phyloP scores from a whole-genome alignment of 1,284 basidiomycete species.

The Boletus mariae region DNA sequence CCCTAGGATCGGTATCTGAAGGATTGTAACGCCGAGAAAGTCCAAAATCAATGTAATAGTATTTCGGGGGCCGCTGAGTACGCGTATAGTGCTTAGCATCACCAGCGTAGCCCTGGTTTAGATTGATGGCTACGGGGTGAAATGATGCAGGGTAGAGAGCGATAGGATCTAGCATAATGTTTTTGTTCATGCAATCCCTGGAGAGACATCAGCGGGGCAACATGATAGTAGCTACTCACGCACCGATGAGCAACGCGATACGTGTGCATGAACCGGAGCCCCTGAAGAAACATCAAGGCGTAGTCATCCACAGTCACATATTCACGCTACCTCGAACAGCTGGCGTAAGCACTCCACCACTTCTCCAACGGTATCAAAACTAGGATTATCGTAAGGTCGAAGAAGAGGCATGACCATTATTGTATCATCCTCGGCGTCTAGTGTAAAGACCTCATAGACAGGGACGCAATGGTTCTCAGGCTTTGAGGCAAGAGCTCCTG shows the following conservation, averaged over 20 bases:
- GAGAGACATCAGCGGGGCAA: not conserved
- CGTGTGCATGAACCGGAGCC: too few relatives aligned
- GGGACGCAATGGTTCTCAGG: not conserved
- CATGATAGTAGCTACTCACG: too few relatives aligned
- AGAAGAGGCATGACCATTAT: not conserved
- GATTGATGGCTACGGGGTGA: slow-evolving; percentile 2
- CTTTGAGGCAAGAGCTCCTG: not conserved
- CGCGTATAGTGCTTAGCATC: slow-evolving; percentile 8
- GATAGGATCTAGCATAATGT: slow-evolving; percentile 10
- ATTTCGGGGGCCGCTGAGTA: slow-evolving; percentile 9
- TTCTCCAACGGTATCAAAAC: not conserved
- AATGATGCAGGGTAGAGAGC: slow-evolving; percentile 8
- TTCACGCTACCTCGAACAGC: not conserved
- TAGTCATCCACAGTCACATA: not conserved
- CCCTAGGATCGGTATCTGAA: slow-evolving; percentile 7
- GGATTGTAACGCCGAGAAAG: slow-evolving; percentile 20
- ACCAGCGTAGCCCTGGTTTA: not conserved
- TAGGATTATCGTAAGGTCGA: not conserved
- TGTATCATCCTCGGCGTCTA: not conserved
- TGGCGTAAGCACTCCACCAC: not conserved
- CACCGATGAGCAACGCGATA: not conserved
- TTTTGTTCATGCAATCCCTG: slow-evolving; percentile 16
- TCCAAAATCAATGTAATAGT: slow-evolving; percentile 19
- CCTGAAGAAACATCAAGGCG: too few relatives aligned
- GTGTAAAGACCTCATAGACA: not conserved